Evolutionary conservation across 1,139 yeast species (phyloP), one percentile per base, ranked within the genome.

Genomic region (Geotrichum fermentans): DNA sequence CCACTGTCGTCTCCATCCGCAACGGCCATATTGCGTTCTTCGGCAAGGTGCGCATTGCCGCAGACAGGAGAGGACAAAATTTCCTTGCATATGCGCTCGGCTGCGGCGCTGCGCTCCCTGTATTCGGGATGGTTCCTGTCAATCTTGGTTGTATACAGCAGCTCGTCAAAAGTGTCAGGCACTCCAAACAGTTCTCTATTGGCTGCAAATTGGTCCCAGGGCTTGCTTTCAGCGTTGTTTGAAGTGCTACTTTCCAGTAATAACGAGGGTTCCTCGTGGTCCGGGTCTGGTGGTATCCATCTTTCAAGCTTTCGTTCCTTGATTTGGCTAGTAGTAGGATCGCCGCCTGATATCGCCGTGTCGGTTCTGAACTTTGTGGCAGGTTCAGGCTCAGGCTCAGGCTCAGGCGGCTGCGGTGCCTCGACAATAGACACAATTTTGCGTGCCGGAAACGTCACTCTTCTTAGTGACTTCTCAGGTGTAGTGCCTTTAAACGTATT

Each of bases 1-100:
- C 95, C 96, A 54, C 85, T 78, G 63, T 87, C 96, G 62, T 87
- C n/a, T n/a, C n/a, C n/a, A n/a, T n/a, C n/a, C n/a, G n/a, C 96
- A 36, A 84, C 77, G 18, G 65, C 65, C 13, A 79, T 53, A 18
- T 96, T 96, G 64, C 98, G 80, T 67, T 92, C 98, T 64, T 92
- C 98, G 54, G 95, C 88, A 33, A 90, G 58, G 66, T 92, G 97
- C 34, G 79, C 72, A 63, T 87, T 89, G 33, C 82, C 82, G 20
- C 83, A 75, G 49, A 72, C 62, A 6, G 78, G 72, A 56, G 79
- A 83, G 39, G 73, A 69, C 64, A 85, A 94, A 58, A 92, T 92
- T 62, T 92, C 97, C 42, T 72, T 74, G 1, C 97, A 97, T 53
- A 94, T 66, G 57, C 72, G 72, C 43, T 83, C 90, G 3, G 98